Conservation (phyloP, 148 eudicot genomes). For the Rhododendron vialii region DNA sequence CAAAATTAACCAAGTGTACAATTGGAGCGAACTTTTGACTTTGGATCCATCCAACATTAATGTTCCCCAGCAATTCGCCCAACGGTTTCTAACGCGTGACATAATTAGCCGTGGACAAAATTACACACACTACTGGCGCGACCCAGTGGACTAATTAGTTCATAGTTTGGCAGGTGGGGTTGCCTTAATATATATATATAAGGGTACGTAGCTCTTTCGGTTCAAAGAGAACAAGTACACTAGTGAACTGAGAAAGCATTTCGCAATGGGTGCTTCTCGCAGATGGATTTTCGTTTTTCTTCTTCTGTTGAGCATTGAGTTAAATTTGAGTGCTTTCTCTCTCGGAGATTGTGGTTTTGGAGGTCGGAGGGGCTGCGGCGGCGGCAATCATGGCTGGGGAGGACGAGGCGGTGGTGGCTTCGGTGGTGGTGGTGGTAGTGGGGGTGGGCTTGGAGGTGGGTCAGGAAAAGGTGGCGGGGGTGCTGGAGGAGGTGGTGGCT, state of each 20-base stretch:
- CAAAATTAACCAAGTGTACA: not conserved
- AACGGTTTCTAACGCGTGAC: slow-evolving; percentile 8
- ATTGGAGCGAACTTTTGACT: not conserved
- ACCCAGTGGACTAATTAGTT: not conserved
- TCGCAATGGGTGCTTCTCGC: not conserved
- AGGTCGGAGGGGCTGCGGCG: slow-evolving; percentile 14
- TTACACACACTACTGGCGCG: slow-evolving; percentile 1
- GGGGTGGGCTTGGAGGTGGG: not conserved
- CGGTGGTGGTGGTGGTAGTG: not conserved
- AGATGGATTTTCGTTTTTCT: slow-evolving; percentile 6
- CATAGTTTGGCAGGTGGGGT: not conserved
- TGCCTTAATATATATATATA: slow-evolving; percentile 14
- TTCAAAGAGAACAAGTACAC: not conserved
- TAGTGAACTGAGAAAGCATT: not conserved
- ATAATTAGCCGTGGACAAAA: not conserved
- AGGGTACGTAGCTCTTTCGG: not conserved
- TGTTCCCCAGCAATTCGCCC: not conserved
- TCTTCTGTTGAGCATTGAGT: slow-evolving; percentile 10
- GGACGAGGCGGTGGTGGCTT: not conserved
- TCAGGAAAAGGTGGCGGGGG: not conserved
- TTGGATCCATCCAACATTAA: not conserved
- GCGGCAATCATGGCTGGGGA: not conserved
- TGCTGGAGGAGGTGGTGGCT: not conserved
- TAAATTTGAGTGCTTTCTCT: slow-evolving; percentile 18
- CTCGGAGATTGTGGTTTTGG: slow-evolving; percentile 11